Conservation (phyloP, 805 yeast species). For the Ogataea neopini region DNA sequence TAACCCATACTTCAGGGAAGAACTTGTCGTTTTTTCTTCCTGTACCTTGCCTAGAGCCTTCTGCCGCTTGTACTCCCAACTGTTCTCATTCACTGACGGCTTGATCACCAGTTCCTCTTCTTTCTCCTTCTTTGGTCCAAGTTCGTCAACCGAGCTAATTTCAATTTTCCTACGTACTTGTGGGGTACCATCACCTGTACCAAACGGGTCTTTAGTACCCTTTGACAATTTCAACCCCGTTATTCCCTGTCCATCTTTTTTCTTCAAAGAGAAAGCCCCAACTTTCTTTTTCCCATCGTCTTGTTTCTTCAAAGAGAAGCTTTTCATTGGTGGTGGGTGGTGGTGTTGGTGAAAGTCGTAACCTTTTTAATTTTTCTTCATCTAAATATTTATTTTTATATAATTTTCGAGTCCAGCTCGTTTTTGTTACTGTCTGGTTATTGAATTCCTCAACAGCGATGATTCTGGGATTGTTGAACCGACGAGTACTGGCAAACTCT, state of each 20-base stretch:
- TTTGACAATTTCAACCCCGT: not conserved
- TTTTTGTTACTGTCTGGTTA: no score
- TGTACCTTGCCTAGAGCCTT: slow-evolving; percentile 9
- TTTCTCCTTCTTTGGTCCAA: slow-evolving; percentile 6
- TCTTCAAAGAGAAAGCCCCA: slow-evolving; percentile 31
- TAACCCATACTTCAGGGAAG: slow-evolving; percentile 1
- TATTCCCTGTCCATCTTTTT: no score
- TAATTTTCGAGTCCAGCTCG: no score
- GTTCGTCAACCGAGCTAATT: slow-evolving; percentile 34
- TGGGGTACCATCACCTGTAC: slow-evolving; percentile 2
- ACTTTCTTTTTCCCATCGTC: slow-evolving; percentile 22
- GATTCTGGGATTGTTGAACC: not conserved
- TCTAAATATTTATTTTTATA: no score
- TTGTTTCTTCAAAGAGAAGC: slow-evolving; percentile 40
- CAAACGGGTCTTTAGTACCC: not conserved
- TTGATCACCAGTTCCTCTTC: slow-evolving; percentile 25
- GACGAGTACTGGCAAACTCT: not conserved
- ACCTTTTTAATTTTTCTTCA: no score
- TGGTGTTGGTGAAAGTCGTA: no score
- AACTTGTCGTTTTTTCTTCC: not conserved
- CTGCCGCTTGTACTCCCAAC: slow-evolving; percentile 28
- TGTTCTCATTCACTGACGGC: slow-evolving; percentile 17
- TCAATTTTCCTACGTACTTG: slow-evolving; percentile 31
- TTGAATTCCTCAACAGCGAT: no score
- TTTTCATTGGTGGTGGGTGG: no score